Conservation (phyloP, 83 land plant species). For the Thuja plicata region DNA sequence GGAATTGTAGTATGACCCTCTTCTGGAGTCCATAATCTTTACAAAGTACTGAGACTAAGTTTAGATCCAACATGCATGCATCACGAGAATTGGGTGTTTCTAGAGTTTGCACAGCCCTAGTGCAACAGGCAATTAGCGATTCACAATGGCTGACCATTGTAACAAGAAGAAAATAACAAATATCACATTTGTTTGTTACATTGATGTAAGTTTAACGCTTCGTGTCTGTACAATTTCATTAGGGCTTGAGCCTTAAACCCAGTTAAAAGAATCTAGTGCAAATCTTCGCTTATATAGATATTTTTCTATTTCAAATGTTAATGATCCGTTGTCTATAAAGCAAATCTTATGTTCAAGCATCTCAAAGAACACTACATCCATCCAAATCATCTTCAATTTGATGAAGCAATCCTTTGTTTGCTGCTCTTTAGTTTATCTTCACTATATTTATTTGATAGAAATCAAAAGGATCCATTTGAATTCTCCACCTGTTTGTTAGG, state of each 20-base stretch:
- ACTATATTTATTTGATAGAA: background rate
- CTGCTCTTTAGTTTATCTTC: background rate
- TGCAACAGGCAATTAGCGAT: background rate
- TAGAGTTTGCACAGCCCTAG: background rate
- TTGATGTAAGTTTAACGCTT: background rate
- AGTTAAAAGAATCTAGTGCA: background rate
- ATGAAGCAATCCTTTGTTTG: background rate
- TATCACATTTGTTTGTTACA: background rate
- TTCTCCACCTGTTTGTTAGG: background rate
- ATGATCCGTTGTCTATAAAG: background rate
- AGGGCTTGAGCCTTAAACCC: background rate
- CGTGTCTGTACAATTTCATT: background rate
- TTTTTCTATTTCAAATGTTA: background rate
- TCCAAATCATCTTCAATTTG: background rate
- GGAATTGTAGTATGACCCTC: background rate
- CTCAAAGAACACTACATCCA: background rate
- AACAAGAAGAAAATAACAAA: background rate
- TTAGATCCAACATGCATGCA: background rate
- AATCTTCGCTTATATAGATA: background rate
- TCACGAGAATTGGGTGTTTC: background rate
- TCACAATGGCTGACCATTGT: background rate
- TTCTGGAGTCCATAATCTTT: background rate
- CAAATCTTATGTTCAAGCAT: background rate
- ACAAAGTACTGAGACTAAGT: background rate
- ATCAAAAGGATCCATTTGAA: slow-evolving; percentile 13